These are phyloP conservation scores for Symbiodinium natans DNA, from an alignment of 73 alveolate species.

Conservation along the genomic window DNA sequence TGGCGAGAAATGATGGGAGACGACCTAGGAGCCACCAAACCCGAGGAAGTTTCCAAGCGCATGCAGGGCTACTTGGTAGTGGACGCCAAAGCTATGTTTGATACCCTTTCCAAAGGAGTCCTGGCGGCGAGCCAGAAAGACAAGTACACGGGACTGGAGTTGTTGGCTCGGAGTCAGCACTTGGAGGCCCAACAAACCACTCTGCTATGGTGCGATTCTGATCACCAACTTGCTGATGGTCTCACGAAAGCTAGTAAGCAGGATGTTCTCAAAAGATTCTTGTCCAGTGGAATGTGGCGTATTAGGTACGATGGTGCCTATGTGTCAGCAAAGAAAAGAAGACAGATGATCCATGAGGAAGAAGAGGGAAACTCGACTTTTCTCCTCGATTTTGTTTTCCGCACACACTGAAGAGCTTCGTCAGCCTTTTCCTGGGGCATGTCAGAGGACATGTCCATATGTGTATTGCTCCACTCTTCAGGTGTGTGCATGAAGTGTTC, in stretches of 20 bases:
- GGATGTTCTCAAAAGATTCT: neutral
- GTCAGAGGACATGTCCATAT: neutral
- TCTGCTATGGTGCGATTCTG: neutral
- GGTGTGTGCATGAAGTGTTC: neutral
- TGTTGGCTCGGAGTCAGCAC: neutral
- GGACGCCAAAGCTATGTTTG: constrained; percentile 13
- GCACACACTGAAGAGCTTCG: neutral
- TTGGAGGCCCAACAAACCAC: neutral
- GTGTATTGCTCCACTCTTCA: neutral
- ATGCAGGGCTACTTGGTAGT: neutral
- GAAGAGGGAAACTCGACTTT: neutral
- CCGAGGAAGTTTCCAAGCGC: neutral
- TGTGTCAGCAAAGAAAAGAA: neutral
- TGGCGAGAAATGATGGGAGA: constrained; percentile 24
- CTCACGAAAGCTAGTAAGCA: neutral
- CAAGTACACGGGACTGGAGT: constrained; percentile 3
- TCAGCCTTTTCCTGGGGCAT: neutral
- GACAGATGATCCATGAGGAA: neutral
- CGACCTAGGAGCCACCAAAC: too few species aligned
- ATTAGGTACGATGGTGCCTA: neutral
- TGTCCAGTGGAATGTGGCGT: neutral
- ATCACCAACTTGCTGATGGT: neutral
- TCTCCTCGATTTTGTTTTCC: neutral
- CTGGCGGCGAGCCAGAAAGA: neutral
- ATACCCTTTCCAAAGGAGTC: neutral